Evolutionary conservation across 2,329 filamentous ascomycete species (phyloP).

Genomic region (Pyrenophora seminiperda): DNA sequence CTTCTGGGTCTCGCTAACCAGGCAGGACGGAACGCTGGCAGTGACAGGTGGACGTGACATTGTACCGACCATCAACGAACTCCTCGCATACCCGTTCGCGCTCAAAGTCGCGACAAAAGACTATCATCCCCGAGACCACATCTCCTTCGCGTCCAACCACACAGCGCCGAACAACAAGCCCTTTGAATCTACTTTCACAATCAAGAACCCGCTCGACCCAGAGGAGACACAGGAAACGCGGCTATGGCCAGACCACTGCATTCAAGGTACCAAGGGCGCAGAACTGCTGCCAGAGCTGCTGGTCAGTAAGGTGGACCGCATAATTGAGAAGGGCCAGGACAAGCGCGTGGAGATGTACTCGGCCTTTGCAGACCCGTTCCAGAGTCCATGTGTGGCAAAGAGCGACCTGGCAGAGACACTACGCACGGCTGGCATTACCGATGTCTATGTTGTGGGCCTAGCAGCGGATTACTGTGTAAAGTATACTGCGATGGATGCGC

Average conservation of each 20-base stretch:
- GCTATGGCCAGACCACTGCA: slow-evolving; percentile 91
- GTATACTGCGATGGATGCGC: slow-evolving; percentile 78
- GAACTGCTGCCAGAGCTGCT: slow-evolving; percentile 76
- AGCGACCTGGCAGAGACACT: slow-evolving; percentile 68
- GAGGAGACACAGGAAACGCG: slow-evolving; percentile 67
- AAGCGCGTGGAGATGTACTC: slow-evolving; percentile 88
- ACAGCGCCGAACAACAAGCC: slow-evolving; percentile 64
- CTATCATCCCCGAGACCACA: slow-evolving; percentile 81
- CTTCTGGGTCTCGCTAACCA: slow-evolving; percentile 18
- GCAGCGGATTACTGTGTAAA: slow-evolving; percentile 91
- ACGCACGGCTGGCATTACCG: slow-evolving; percentile 64
- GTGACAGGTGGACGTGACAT: slow-evolving; percentile 76
- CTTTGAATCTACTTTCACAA: slow-evolving; percentile 67
- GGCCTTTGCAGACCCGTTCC: slow-evolving; percentile 83
- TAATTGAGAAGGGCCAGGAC: slow-evolving; percentile 80
- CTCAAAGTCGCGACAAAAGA: slow-evolving; percentile 87
- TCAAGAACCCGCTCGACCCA: slow-evolving; percentile 70
- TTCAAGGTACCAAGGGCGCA: slow-evolving; percentile 74
- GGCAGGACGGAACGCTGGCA: slow-evolving; percentile 81
- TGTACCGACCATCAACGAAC: slow-evolving; percentile 71
- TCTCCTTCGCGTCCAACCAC: slow-evolving; percentile 89
- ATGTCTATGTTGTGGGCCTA: slow-evolving; percentile 85
- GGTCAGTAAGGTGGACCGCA: slow-evolving; percentile 60
- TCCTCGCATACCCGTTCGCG: slow-evolving; percentile 73
- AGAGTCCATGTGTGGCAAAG: slow-evolving; percentile 61